Percentiles rank a stretch among this genome's conserved stretches.
Evolutionary conservation across 2,329 filamentous ascomycete genomes (phyloP).

Genomic region (Penicillium sp.): DNA sequence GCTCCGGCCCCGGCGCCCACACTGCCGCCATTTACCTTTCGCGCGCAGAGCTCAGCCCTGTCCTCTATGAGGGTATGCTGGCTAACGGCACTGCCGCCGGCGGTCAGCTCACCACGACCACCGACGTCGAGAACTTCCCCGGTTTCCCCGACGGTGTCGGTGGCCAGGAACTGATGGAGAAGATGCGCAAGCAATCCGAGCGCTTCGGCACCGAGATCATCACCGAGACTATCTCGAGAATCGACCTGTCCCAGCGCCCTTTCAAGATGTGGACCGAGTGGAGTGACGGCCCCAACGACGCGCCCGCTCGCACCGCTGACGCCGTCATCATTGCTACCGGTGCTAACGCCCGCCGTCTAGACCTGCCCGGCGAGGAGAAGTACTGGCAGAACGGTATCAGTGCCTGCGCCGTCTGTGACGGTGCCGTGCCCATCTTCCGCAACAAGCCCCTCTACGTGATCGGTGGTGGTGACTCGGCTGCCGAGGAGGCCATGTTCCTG

Average conservation of each 20-base stretch:
- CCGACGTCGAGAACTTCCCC: constrained; percentile 97
- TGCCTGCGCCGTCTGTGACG: constrained; percentile 95
- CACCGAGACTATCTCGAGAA: constrained; percentile 81
- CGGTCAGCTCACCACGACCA: constrained; percentile 95
- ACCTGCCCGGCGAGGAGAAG: constrained; percentile 80
- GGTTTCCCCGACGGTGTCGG: constrained; percentile 88
- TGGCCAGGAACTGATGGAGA: constrained; percentile 85
- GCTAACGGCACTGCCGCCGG: constrained; percentile 94
- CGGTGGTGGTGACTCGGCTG: constrained; percentile 91
- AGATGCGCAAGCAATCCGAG: constrained; percentile 86
- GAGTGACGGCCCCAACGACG: constrained; percentile 64
- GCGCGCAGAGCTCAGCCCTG: constrained; percentile 87
- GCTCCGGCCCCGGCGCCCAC: constrained; percentile 95
- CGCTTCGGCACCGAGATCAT: constrained; percentile 90
- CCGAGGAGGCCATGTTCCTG: constrained; percentile 94
- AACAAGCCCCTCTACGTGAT: constrained; percentile 95
- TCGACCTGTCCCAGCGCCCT: constrained; percentile 76
- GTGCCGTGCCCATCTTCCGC: constrained; percentile 93
- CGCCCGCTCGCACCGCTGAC: constrained; percentile 75
- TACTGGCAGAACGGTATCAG: constrained; percentile 98
- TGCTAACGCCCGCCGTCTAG: constrained; percentile 78
- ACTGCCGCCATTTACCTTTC: constrained; percentile 95
- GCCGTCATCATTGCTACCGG: constrained; percentile 91
- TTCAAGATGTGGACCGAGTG: constrained; percentile 95
- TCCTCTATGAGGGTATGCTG: constrained; percentile 96